phyloP scores from a whole-genome alignment of 1,139 yeast genomes.

The Sporopachydermia cereana region DNA sequence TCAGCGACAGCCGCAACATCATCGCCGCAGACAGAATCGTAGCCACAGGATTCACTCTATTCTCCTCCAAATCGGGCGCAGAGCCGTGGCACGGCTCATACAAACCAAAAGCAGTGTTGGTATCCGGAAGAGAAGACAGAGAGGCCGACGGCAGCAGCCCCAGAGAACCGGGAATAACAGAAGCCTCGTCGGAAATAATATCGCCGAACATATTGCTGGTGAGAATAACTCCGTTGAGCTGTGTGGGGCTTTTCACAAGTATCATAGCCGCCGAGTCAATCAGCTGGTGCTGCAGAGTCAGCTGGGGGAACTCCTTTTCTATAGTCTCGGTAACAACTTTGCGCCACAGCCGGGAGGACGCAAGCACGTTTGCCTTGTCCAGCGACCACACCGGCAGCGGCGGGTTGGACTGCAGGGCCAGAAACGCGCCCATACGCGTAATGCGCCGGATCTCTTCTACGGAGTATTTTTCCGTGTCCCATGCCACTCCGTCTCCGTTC shows the following conservation, averaged over 20 bases:
- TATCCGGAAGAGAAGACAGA: conserved; percentile 87
- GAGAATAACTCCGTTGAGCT: conserved; percentile 80
- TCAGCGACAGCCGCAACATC: conserved; percentile 89
- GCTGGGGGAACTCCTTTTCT: conserved; percentile 76
- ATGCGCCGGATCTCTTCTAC: conserved; percentile 88
- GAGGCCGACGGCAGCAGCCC: conserved; percentile 96
- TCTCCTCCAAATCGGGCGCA: conserved; percentile 84
- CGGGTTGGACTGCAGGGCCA: conserved; percentile 87
- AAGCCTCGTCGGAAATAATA: conserved; percentile 93
- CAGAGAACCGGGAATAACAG: conserved; percentile 93
- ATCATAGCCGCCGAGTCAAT: conserved; percentile 99
- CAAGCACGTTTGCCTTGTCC: conserved; percentile 95
- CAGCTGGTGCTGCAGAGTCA: conserved; percentile 80
- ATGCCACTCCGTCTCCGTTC: conserved; percentile 72
- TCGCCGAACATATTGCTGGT: conserved; percentile 98
- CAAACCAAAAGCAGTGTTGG: conserved; percentile 85
- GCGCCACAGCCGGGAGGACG: conserved; percentile 94
- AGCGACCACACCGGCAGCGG: conserved; percentile 92
- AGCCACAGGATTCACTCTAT: conserved; percentile 91
- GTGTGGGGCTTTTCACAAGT: conserved; percentile 78
- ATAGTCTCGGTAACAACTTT: conserved; percentile 80
- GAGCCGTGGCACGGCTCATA: conserved; percentile 99
- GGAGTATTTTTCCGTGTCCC: conserved; percentile 88
- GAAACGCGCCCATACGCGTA: conserved; percentile 95
- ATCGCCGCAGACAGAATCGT: conserved; percentile 91